Evolutionary conservation across 2,329 filamentous ascomycete species (phyloP).

Genomic region (Colletotrichum australisinense): DNA sequence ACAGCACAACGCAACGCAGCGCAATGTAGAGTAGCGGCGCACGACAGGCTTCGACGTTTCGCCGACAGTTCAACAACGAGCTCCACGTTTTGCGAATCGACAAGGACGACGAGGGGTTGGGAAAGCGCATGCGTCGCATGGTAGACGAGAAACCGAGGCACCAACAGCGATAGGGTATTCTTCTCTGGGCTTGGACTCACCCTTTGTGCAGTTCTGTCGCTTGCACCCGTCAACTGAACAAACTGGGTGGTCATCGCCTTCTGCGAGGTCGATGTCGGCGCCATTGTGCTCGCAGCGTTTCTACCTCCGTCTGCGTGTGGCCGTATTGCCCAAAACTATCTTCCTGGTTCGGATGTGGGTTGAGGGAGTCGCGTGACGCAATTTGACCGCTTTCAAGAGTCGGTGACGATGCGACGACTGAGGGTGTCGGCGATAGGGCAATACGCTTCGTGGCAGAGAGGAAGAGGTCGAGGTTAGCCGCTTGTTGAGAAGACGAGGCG

Average conservation of each 20-base stretch:
- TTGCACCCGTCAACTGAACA: slow-evolving; percentile 54
- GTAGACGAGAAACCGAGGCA: background rate
- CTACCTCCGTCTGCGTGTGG: background rate
- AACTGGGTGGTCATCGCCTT: slow-evolving; percentile 56
- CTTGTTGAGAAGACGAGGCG: background rate
- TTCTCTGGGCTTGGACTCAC: slow-evolving; percentile 48
- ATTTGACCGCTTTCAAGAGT: background rate
- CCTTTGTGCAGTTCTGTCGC: slow-evolving; percentile 56
- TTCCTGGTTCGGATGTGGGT: background rate
- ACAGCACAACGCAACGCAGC: background rate
- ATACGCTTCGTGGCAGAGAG: background rate
- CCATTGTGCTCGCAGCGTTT: slow-evolving; percentile 43
- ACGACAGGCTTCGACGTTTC: slow-evolving; percentile 20
- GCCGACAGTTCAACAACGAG: slow-evolving; percentile 1
- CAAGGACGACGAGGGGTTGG: slow-evolving; percentile 1
- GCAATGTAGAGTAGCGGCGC: slow-evolving; percentile 9
- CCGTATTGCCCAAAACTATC: background rate
- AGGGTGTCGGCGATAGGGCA: background rate
- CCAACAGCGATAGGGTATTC: background rate
- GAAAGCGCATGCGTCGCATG: background rate
- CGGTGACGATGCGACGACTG: slow-evolving; percentile 4
- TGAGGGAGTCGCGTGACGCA: slow-evolving; percentile 27
- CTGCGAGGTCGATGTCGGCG: slow-evolving; percentile 52
- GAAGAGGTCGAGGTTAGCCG: background rate
- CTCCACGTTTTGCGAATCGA: background rate